phyloP scores from a whole-genome alignment of 441 rosid species.

The Arabidopsis lyrata region DNA sequence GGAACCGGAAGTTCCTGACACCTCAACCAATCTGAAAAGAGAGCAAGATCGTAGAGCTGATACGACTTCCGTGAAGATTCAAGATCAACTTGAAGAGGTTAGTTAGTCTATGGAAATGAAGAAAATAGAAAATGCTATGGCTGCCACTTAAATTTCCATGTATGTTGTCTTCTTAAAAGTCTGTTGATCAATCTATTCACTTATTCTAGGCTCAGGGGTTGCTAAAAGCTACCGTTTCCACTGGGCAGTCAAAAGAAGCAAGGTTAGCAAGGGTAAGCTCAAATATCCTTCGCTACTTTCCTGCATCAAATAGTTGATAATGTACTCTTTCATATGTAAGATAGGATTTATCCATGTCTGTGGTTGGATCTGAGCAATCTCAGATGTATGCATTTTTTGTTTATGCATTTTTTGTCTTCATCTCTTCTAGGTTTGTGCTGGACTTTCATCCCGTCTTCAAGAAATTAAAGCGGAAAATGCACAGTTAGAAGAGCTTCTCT shows the following conservation, averaged over 20 bases:
- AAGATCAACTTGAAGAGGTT: constrained; percentile 98
- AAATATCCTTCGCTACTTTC: constrained; percentile 28
- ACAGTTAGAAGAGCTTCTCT: constrained; percentile 98
- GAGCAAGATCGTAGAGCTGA: constrained; percentile 55
- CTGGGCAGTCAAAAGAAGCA: constrained; percentile 98
- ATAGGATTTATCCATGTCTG: constrained; percentile 24
- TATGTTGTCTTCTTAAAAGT: constrained; percentile 22
- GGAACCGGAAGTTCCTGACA: constrained; percentile 49
- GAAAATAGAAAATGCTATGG: constrained; percentile 24
- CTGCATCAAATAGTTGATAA: constrained; percentile 16
- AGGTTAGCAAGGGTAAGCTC: constrained; percentile 93
- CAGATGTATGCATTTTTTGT: constrained; percentile 17
- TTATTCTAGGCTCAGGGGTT: constrained; percentile 93
- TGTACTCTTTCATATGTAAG: constrained; percentile 16
- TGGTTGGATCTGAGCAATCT: constrained; percentile 8
- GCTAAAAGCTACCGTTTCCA: constrained; percentile 79
- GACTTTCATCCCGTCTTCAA: constrained; percentile 96
- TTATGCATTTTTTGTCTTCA: constrained; percentile 21
- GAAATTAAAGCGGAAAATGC: constrained; percentile 97
- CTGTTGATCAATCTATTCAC: constrained; percentile 43
- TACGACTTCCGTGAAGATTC: constrained; percentile 56
- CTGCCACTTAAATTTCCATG: constrained; percentile 30
- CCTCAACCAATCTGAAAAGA: constrained; percentile 55
- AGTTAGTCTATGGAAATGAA: constrained; percentile 32
- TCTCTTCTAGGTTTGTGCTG: constrained; percentile 81